Evolutionary conservation across 2,329 filamentous ascomycete genomes (phyloP), one percentile per base, ranked within the genome.

Genomic region (Cladorrhinum sp.): DNA sequence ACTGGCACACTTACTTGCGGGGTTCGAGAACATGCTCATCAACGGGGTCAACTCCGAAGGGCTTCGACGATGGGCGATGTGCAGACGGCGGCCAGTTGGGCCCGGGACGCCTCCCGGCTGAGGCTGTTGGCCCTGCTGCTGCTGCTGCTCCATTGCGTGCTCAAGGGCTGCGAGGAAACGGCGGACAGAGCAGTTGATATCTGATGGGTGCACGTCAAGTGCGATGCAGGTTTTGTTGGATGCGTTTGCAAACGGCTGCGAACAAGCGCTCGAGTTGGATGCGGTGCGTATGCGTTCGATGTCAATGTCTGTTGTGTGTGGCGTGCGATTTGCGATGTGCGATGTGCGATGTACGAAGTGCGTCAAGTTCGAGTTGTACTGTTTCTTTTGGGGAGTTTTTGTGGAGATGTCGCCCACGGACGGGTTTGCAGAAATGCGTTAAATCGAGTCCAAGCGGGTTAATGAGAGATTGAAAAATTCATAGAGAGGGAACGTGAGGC

Each of bases 1-100:
- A 60, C 51, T 64, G 24, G 32, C 55, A 58, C 20, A 83, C 85
- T 83, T 80, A 88, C 85, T 87, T 76, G 80, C 81, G 67, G 83
- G 82, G 66, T 83, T 85, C 66, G 81, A 76, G 76, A 85, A 92
- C 91, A 86, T 91, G 92, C 92, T 96, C 91, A 98, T 96, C 77
- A 98, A 81, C 66, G 93, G 95, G 62, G 93, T 98, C 77, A 98
- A 83, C 83, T 98, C 95, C 69, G 95, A 98, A 67, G 93, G 95
- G 79, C 92, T 97, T 78, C 93, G 89, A 74, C 93, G 90, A 81
- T 98, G 93, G 72, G 93, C 93, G 78, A 98, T 97, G 81, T 98
- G 93, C 75, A 98, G 86, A 75, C 93, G 89, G 74, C 93, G 92
- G 73, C 92, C 92, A 74, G 88, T 79, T 71, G 91, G 91, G 69